phyloP scores from a whole-genome alignment of 2,329 filamentous ascomycete species.

The Penicillium digitatum region DNA sequence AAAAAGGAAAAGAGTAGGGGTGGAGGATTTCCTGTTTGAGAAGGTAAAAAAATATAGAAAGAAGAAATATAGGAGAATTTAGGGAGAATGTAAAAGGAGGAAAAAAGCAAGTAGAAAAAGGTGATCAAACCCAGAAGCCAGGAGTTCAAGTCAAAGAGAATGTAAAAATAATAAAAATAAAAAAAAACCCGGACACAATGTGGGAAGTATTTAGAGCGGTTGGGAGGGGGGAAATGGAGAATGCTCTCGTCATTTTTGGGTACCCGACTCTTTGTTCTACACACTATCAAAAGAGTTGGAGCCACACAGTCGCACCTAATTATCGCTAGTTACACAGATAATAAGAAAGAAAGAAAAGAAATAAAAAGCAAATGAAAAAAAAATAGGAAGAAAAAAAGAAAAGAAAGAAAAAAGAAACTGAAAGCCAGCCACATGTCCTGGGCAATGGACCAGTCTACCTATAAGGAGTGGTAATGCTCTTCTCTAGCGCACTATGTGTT shows the following conservation, averaged over 20 bases:
- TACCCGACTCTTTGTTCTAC: slow-evolving; percentile 8
- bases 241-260: slow-evolving; percentile 6
- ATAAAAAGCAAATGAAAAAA: no score
- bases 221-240: not conserved
- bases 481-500: not conserved
- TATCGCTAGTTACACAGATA: not conserved
- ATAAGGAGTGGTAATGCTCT: not conserved
- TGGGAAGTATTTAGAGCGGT: slow-evolving; percentile 6
- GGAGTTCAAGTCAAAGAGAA: slow-evolving; percentile 7
- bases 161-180: no score
- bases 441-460: not conserved
- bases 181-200: slow-evolving; percentile 7
- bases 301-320: not conserved
- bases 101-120: not conserved
- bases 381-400: not conserved
- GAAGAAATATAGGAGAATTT: not conserved
- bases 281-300: not conserved
- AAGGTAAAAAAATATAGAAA: not conserved
- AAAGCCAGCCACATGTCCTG: not conserved
- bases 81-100: not conserved
- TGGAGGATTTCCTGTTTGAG: slow-evolving; percentile 2
- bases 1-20: not conserved
- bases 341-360: not conserved
- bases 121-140: not conserved
- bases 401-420: not conserved